Evolutionary conservation across 257 asterid species (phyloP).

Genomic region (Verbascum thapsus): DNA sequence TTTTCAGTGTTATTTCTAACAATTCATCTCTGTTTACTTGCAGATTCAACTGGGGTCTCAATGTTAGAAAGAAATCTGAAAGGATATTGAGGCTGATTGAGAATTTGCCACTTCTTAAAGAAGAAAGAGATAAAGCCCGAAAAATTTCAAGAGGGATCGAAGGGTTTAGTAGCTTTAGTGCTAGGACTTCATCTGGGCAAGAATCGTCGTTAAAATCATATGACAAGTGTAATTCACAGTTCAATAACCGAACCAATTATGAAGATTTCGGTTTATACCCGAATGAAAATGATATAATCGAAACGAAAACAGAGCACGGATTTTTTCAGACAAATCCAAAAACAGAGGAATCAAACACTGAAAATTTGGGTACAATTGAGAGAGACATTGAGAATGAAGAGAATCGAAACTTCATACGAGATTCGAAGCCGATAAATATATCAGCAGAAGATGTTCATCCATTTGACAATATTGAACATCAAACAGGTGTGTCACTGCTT

Average conservation of each 20-base stretch:
- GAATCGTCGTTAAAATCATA: conserved; percentile 30
- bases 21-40: background rate
- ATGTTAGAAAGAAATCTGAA: conserved; percentile 69
- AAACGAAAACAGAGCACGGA: conserved; percentile 9
- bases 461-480: conserved; percentile 34
- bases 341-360: conserved; percentile 21
- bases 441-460: conserved; percentile 45
- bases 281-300: conserved; percentile 4
- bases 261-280: conserved; percentile 31
- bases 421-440: conserved; percentile 31
- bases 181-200: conserved; percentile 39
- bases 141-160: conserved; percentile 71
- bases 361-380: background rate
- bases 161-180: conserved; percentile 83
- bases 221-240: conserved; percentile 50
- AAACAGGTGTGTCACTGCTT: conserved; percentile 41
- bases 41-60: conserved; percentile 85
- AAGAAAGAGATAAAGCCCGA: conserved; percentile 70
- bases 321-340: background rate
- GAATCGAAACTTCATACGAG: conserved; percentile 34
- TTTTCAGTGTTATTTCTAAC: too few species aligned
- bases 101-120: conserved; percentile 59
- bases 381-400: conserved; percentile 12
- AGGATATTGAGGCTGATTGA: conserved; percentile 68
- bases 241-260: conserved; percentile 38